These are phyloP conservation scores for Batkoa obscura DNA, from an alignment of 371 early-diverging fungal species.

Conservation along the genomic window DNA sequence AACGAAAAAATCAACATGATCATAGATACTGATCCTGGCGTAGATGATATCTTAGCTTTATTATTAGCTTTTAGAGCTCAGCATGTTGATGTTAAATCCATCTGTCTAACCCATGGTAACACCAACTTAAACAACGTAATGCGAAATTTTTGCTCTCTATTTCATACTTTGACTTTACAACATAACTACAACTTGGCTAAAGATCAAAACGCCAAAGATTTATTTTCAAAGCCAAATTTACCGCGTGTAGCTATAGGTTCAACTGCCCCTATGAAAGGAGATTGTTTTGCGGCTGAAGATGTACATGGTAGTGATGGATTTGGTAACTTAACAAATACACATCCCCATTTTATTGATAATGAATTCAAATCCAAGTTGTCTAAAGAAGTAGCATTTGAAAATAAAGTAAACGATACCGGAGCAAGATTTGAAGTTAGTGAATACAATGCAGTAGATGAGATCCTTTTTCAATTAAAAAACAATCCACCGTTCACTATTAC, in stretches of 20 bases:
- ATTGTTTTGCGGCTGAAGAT: conserved; percentile 15
- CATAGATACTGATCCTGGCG: conserved; percentile 13
- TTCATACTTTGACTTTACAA: conserved; percentile 9
- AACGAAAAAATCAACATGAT: background rate
- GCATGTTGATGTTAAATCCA: conserved; percentile 22
- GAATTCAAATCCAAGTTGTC: conserved; percentile 13
- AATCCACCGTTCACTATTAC: conserved; percentile 23
- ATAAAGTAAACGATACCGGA: background rate
- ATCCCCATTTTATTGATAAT: conserved; percentile 16
- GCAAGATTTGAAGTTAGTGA: conserved; percentile 9
- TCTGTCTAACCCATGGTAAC: conserved; percentile 31
- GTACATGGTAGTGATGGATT: conserved; percentile 30
- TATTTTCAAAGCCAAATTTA: background rate
- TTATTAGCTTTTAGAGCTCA: conserved; percentile 21
- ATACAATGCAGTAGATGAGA: conserved; percentile 20
- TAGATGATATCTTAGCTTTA: conserved; percentile 32
- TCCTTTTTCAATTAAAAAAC: conserved; percentile 19
- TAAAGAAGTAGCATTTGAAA: background rate
- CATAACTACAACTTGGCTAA: conserved; percentile 3
- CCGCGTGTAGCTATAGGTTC: conserved; percentile 11
- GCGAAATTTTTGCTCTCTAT: conserved; percentile 13
- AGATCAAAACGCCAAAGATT: background rate
- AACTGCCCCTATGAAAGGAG: conserved; percentile 15
- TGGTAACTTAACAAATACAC: conserved; percentile 18
- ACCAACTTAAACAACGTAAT: conserved; percentile 15